A percentile compares a stretch with the other conserved stretches of the same genome.
Evolutionary conservation across 305 asterid species (phyloP).

Genomic region (Fraxinus sp.): DNA sequence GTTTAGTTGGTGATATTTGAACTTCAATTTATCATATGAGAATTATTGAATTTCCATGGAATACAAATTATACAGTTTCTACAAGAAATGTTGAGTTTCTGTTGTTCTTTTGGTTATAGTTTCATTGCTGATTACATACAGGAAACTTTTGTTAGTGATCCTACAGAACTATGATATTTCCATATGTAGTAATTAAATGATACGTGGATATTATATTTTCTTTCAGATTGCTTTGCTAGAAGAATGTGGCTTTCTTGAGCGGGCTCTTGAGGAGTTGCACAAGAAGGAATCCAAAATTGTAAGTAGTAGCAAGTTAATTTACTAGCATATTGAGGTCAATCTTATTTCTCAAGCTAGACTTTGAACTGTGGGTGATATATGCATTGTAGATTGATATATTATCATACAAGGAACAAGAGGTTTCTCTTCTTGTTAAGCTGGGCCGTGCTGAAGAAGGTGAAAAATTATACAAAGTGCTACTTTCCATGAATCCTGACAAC

Average conservation of each 20-base stretch:
- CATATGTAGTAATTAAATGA: constrained; percentile 9
- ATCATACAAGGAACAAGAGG: constrained; percentile 50
- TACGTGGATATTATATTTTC: background rate
- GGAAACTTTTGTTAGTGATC: constrained; percentile 17
- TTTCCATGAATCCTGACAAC: constrained; percentile 59
- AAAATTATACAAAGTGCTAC: constrained; percentile 41
- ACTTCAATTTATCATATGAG: background rate
- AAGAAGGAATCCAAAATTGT: constrained; percentile 81
- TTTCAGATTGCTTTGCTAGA: constrained; percentile 51
- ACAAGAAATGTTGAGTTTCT: background rate
- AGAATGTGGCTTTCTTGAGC: constrained; percentile 83
- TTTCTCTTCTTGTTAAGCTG: constrained; percentile 49
- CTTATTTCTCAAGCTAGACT: constrained; percentile 3
- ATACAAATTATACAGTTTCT: background rate
- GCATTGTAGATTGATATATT: constrained; percentile 44
- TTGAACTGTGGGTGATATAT: constrained; percentile 16
- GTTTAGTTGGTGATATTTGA: background rate
- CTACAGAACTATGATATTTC: constrained; percentile 22
- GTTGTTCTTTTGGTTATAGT: constrained; percentile 13
- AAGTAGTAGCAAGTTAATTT: constrained; percentile 36
- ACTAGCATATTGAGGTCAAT: constrained; percentile 1
- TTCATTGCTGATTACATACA: constrained; percentile 12
- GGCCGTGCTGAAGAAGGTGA: constrained; percentile 44
- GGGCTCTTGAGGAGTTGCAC: constrained; percentile 90
- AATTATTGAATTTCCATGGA: constrained; percentile 16